Evolutionary conservation across 352 stramenopile genomes (phyloP), one percentile per base, ranked within the genome.

Genomic region (Phytophthora pinifolia): DNA sequence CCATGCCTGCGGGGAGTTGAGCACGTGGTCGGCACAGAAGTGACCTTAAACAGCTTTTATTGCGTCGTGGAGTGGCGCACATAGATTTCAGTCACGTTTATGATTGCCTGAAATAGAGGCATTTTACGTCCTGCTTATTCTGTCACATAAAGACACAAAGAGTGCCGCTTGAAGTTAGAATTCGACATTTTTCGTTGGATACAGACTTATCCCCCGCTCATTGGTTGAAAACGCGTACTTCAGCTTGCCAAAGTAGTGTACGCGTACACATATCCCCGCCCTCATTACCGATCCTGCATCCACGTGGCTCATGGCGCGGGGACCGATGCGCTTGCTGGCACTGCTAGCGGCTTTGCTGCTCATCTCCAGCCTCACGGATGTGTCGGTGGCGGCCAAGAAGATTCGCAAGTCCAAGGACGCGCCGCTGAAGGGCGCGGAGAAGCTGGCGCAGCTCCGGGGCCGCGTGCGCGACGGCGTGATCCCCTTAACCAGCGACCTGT

Each of bases 381-480:
- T 38, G 9, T 42, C 62, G 1, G 54, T 58, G 6, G 62, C 64
- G 8, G 74, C 76, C 38, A 79, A 78, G 54, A 77, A 81, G 46
- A 79, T 59, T 22, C 68, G 70, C 49, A 74, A 72, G 60, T 15
- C 6, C 10, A 61, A 50, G 34, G 30, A 65, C 13, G 31, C 42
- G 42, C 29, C 43, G 44, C 71, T 82, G 34, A 69, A 45, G 32
- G 81, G 83, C 52, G 61, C 36, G 29, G 79, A 88, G 50, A 94
- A 94, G 70, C 51, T 94, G 54, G 68, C 58, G 32, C 62, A 76
- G 59, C 69, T 94, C 14, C 64, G 74, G 6, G 55, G 53, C 10
- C 66, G 56, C 46, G 62, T 85, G 59, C 70, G 72, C 32, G 72
- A 89, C 43, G 79, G 79, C 43, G 66, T 92, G 35, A 49, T 94